A percentile compares a stretch with the other conserved stretches of the same genome.
Evolutionary conservation across 805 yeast species (phyloP).

Genomic region (Lachancea waltii): DNA sequence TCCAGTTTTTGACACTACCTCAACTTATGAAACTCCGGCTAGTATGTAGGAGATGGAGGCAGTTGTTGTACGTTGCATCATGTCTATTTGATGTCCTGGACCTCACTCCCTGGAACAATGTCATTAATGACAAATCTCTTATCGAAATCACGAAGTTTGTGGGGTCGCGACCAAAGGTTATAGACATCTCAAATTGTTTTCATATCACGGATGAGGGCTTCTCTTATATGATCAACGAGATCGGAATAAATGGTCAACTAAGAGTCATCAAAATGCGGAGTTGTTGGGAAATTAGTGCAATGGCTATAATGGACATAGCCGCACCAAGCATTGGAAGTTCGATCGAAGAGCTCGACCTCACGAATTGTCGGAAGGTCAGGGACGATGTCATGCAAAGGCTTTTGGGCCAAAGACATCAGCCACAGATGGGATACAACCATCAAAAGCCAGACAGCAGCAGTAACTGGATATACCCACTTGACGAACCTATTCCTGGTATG

Average conservation of each 20-base stretch:
- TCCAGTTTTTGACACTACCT: constrained; percentile 47
- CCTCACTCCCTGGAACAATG: constrained; percentile 55
- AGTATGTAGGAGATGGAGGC: constrained; percentile 65
- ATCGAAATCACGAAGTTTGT: constrained; percentile 60
- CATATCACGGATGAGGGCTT: constrained; percentile 75
- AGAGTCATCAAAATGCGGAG: constrained; percentile 53
- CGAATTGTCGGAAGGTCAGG: constrained; percentile 66
- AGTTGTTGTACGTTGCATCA: constrained; percentile 51
- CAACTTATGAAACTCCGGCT: constrained; percentile 53
- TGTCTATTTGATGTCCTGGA: constrained; percentile 47
- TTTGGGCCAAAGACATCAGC: constrained; percentile 39
- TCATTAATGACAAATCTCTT: constrained; percentile 51
- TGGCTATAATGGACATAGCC: constrained; percentile 76
- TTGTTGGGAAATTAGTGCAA: constrained; percentile 72
- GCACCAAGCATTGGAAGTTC: constrained; percentile 56
- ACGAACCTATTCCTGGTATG: constrained; percentile 30
- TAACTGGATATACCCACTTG: constrained; percentile 9
- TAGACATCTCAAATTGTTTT: constrained; percentile 66
- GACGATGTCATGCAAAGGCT: constrained; percentile 66
- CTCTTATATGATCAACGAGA: constrained; percentile 60
- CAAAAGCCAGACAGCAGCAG: neutral
- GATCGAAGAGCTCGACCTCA: constrained; percentile 54
- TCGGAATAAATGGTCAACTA: constrained; percentile 60
- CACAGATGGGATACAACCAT: neutral
- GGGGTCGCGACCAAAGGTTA: constrained; percentile 55